These are phyloP conservation scores for Neofusicoccum cordaticola DNA, from an alignment of 2,329 filamentous ascomycete genomes.

Conservation along the genomic window DNA sequence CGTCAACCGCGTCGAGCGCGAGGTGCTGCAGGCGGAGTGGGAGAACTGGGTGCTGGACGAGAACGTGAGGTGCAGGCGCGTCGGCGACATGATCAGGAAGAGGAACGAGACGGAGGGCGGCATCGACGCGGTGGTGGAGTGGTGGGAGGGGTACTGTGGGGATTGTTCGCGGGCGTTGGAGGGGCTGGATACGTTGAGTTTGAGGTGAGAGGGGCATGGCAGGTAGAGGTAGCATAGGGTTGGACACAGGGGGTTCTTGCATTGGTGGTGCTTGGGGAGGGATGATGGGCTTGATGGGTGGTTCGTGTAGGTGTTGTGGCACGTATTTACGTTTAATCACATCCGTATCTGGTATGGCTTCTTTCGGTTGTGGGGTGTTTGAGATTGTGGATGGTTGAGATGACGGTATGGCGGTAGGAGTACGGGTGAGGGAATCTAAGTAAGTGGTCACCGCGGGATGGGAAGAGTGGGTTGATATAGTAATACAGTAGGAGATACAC, in stretches of 20 bases:
- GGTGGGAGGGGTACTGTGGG: constrained; percentile 61
- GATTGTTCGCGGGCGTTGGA: constrained; percentile 50
- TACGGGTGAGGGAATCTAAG: too few relatives aligned
- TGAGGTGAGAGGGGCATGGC: neutral
- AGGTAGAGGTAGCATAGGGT: neutral
- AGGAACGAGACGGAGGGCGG: constrained; percentile 37
- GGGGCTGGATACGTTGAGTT: constrained; percentile 5
- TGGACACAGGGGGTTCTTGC: neutral
- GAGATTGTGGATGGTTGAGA: too few relatives aligned
- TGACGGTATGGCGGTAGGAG: too few relatives aligned
- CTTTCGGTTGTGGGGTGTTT: too few relatives aligned
- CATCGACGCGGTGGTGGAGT: constrained; percentile 42
- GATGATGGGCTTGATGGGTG: neutral
- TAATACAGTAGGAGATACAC: too few relatives aligned
- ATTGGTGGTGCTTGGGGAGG: neutral
- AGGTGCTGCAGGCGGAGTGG: constrained; percentile 85
- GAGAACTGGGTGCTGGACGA: constrained; percentile 88
- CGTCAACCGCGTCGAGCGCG: constrained; percentile 82
- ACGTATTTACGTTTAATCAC: neutral
- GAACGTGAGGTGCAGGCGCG: constrained; percentile 67
- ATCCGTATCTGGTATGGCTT: neutral
- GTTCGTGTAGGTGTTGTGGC: too few relatives aligned
- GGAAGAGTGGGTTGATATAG: too few relatives aligned
- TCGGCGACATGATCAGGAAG: constrained; percentile 47
- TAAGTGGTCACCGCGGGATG: too few relatives aligned